Percentiles rank a stretch among this genome's conserved stretches.
Conservation (phyloP, 345 rosid species). For the Lepidium sativum region DNA sequence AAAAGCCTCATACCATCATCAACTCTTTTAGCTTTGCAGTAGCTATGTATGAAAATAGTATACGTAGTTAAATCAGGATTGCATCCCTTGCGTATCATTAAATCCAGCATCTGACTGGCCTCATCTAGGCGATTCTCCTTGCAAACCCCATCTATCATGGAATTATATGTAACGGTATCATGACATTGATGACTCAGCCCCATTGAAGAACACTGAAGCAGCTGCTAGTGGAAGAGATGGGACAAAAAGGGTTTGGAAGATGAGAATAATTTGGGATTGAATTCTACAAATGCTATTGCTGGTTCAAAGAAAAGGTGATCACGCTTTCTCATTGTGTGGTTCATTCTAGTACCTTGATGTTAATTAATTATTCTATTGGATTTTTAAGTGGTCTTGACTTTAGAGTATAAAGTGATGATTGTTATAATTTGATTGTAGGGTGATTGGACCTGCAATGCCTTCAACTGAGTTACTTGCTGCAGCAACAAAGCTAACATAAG, state of each 20-base stretch:
- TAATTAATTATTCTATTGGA: not conserved
- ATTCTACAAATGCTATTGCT: constrained; percentile 36
- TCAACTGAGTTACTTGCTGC: constrained; percentile 91
- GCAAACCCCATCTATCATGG: constrained; percentile 18
- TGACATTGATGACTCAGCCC: constrained; percentile 15
- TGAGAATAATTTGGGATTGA: constrained; percentile 24
- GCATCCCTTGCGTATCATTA: too few relatives aligned
- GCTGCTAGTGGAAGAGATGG: constrained; percentile 2
- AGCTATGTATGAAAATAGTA: too few relatives aligned
- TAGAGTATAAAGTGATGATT: not conserved
- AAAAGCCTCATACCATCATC: too few relatives aligned
- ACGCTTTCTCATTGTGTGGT: not conserved
- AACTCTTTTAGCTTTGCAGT: too few relatives aligned
- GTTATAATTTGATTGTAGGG: constrained; percentile 36
- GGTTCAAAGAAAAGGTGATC: constrained; percentile 56
- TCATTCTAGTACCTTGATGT: not conserved
- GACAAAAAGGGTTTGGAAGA: constrained; percentile 15
- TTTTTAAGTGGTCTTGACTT: not conserved
- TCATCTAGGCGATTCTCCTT: constrained; percentile 1
- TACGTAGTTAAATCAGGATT: too few relatives aligned
- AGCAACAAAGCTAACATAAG: constrained; percentile 89
- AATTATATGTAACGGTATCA: not conserved
- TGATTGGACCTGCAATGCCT: constrained; percentile 91
- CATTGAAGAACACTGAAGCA: constrained; percentile 23
- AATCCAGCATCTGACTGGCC: too few relatives aligned